A percentile compares a stretch with the other conserved stretches of the same genome.
Conservation (phyloP, 169 alveolate genomes). For the Plasmodium gonderi region DNA sequence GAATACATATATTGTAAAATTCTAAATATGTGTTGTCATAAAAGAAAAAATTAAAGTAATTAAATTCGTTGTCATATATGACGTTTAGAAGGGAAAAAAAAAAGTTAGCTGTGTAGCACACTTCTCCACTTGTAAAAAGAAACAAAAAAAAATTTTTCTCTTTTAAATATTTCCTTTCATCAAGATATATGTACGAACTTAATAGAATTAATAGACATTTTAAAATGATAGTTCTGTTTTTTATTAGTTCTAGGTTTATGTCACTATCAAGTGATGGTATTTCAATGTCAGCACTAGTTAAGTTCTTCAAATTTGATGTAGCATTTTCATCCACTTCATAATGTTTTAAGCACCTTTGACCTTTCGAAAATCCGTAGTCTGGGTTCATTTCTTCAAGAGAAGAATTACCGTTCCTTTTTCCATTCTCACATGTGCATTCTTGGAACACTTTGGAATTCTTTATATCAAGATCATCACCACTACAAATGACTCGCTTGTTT, state of each 20-base stretch:
- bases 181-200: conserved; percentile 64
- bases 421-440: not conserved
- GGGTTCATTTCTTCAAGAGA: not conserved
- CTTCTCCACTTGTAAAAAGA: conserved; percentile 72
- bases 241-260: conserved; percentile 41
- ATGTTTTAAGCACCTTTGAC: not conserved
- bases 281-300: not conserved
- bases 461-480: too few species aligned
- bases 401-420: not conserved
- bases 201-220: conserved; percentile 60
- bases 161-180: conserved; percentile 40
- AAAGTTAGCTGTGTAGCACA: conserved; percentile 40
- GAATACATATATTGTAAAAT: conserved; percentile 64
- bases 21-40: conserved; percentile 56
- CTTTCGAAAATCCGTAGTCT: not conserved
- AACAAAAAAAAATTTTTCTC: conserved; percentile 54
- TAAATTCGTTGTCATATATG: conserved; percentile 70
- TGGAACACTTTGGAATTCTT: not conserved
- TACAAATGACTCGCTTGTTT: too few species aligned
- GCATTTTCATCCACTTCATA: not conserved
- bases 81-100: conserved; percentile 39
- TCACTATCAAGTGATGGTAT: not conserved
- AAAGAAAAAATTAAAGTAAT: conserved; percentile 55
- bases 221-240: conserved; percentile 39
- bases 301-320: not conserved